Base-by-base conservation (phyloP, 306 rosid species). In the Inga oerstediana region DNA sequence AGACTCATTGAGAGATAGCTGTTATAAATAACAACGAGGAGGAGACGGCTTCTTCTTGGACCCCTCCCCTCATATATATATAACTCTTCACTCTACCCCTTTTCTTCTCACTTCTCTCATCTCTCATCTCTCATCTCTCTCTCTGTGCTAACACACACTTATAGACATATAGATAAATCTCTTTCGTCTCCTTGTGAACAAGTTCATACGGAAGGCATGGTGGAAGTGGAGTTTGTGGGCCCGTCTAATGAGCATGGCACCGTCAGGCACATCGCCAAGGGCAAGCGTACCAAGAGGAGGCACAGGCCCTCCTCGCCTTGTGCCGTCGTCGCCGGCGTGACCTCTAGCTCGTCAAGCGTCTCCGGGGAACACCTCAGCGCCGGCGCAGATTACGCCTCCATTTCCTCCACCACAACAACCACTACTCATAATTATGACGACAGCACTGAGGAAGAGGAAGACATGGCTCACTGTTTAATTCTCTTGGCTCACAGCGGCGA, bases 401-500 rank as follows among this genome's bases (percentile, higher is more conserved):
- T 85, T 68, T 88, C 95, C 1, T 90, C 97, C 0, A 74, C 91
- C 15, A 87, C 91, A 8, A 83, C 87, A 9, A 87, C 91, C 11
- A 81, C 87, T 27, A 80, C 87, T 10, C 35, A 24, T 61, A 61
- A 61, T 62, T 62, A 72, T 5, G 81, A 76, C 5, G 81, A 89
- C 41, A 85, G 87, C 62, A 86, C 91, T 0, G 93, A 91, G 41
- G 98, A 93, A 45, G 99, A 93, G 34, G 97, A 96, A 75, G 98
- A 96, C 81, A 96, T 96, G 99, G 98, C 99, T 14, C 91, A 96
- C 41, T 96, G 98, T 81, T 86, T 96, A 68, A 96, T 96, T 85
- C 95, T 96, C 10, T 62, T 96, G 37, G 99, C 99, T 11, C 97
- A 90, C 8, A 87, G 83, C 58, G 82, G 59, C 45, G 78, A 37